Evolutionary conservation across 495 filamentous ascomycete species (phyloP).

Genomic region (Penicillium nucicola): DNA sequence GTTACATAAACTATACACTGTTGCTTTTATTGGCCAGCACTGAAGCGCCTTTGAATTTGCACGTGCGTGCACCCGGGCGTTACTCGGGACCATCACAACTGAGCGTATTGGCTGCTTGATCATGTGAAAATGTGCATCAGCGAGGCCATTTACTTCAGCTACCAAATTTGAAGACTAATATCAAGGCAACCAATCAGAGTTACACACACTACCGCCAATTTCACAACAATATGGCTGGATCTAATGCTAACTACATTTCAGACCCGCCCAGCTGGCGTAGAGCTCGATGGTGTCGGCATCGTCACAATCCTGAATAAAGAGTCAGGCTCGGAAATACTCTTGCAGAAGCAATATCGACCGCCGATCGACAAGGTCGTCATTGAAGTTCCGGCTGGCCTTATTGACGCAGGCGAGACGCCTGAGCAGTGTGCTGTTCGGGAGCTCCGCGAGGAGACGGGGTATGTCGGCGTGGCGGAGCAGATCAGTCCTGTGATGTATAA

Average conservation of each 20-base stretch:
- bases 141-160: not conserved
- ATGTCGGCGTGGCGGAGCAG: constrained; percentile 62
- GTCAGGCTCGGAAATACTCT: constrained; percentile 68
- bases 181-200: too few species aligned
- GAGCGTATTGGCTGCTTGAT: not conserved
- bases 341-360: constrained; percentile 87
- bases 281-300: constrained; percentile 88
- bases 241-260: constrained; percentile 11
- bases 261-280: constrained; percentile 64
- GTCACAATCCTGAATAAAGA: constrained; percentile 78
- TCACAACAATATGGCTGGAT: not conserved
- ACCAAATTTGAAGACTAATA: too few species aligned
- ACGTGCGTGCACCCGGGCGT: not conserved
- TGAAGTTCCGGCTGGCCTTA: constrained; percentile 82
- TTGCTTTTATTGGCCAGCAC: too few species aligned
- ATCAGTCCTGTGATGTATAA: constrained; percentile 29
- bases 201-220: too few species aligned
- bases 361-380: constrained; percentile 75
- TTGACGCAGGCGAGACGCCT: constrained; percentile 77
- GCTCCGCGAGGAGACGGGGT: constrained; percentile 92
- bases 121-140: not conserved
- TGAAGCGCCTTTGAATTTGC: not conserved
- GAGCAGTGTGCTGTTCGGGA: constrained; percentile 83
- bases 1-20: too few species aligned
- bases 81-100: not conserved